Conservation (phyloP, 2,329 filamentous ascomycete genomes). For the Hyphodiscus sp. region DNA sequence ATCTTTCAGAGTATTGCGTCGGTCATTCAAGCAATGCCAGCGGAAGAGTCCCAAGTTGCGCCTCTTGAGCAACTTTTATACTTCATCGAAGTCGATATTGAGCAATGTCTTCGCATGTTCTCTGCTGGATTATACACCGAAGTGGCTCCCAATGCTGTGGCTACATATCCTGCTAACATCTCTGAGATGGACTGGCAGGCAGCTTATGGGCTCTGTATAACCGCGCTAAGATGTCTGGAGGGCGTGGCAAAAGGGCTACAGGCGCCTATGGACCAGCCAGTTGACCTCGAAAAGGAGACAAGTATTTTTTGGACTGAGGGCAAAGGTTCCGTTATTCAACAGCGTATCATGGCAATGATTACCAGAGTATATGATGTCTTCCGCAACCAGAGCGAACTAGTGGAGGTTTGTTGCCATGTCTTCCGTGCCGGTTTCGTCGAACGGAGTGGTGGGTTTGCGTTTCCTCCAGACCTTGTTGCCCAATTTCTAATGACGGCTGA, state of each 20-base stretch:
- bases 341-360: slow-evolving; percentile 45
- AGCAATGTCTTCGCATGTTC: slow-evolving; percentile 30
- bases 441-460: slow-evolving; percentile 68
- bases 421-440: slow-evolving; percentile 72
- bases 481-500: slow-evolving; percentile 56
- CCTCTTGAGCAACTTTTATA: slow-evolving; percentile 52
- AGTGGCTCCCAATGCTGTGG: not conserved
- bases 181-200: not conserved
- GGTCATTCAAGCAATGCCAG: slow-evolving; percentile 65
- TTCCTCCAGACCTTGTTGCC: slow-evolving; percentile 59
- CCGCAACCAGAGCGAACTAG: slow-evolving; percentile 55
- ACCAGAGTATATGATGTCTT: slow-evolving; percentile 46
- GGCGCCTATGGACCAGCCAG: slow-evolving; percentile 56
- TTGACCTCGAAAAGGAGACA: slow-evolving; percentile 56
- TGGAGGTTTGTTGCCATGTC: slow-evolving; percentile 65
- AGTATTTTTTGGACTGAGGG: slow-evolving; percentile 43
- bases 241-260: slow-evolving; percentile 69
- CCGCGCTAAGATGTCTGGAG: slow-evolving; percentile 59
- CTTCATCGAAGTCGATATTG: slow-evolving; percentile 58
- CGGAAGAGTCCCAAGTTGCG: slow-evolving; percentile 46
- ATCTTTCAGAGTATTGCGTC: slow-evolving; percentile 68
- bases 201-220: slow-evolving; percentile 31
- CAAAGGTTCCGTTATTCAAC: slow-evolving; percentile 43
- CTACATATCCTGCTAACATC: not conserved
- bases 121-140: not conserved